phyloP scores from a whole-genome alignment of 352 stramenopile genomes.

The Globisporangium orthogonon region DNA sequence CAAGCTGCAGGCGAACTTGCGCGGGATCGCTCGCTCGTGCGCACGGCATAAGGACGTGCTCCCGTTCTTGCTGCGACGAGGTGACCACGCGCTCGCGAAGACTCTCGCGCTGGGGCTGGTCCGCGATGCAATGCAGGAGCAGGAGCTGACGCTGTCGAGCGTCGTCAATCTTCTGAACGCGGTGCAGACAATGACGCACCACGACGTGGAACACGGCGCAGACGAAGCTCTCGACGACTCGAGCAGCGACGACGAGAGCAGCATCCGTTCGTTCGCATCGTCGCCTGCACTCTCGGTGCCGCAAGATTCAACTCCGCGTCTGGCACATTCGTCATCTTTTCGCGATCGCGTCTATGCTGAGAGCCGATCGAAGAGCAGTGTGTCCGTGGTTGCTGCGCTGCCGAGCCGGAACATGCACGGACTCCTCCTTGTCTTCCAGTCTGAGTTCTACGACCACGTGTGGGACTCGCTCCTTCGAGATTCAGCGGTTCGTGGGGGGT shows the following conservation, averaged over 20 bases:
- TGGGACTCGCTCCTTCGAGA: conserved; percentile 43
- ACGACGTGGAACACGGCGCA: conserved; percentile 24
- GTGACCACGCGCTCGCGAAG: conserved; percentile 39
- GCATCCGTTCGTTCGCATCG: conserved; percentile 4
- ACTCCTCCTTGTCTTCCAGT: conserved; percentile 40
- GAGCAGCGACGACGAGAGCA: conserved; percentile 30
- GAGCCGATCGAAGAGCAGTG: neutral
- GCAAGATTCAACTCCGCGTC: conserved; percentile 2
- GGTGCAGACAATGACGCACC: conserved; percentile 39
- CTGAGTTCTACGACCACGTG: conserved; percentile 51
- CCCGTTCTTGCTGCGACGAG: conserved; percentile 55
- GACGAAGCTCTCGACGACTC: conserved; percentile 27
- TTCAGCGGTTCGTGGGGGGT: conserved; percentile 22
- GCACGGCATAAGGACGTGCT: conserved; percentile 58
- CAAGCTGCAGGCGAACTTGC: conserved; percentile 66
- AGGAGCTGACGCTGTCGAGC: conserved; percentile 25
- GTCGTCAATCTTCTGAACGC: conserved; percentile 28
- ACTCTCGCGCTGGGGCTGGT: conserved; percentile 44
- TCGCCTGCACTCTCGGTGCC: conserved; percentile 1
- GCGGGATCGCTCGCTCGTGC: conserved; percentile 46
- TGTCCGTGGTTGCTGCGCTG: neutral
- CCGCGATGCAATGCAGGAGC: conserved; percentile 43
- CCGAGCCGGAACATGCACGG: conserved; percentile 32
- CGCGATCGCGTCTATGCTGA: conserved; percentile 6
- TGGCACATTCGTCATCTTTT: conserved; percentile 12